A percentile compares a stretch with the other conserved stretches of the same genome.
Conservation (phyloP, 1,139 yeast genomes). For the Pneumocystis sp. region DNA sequence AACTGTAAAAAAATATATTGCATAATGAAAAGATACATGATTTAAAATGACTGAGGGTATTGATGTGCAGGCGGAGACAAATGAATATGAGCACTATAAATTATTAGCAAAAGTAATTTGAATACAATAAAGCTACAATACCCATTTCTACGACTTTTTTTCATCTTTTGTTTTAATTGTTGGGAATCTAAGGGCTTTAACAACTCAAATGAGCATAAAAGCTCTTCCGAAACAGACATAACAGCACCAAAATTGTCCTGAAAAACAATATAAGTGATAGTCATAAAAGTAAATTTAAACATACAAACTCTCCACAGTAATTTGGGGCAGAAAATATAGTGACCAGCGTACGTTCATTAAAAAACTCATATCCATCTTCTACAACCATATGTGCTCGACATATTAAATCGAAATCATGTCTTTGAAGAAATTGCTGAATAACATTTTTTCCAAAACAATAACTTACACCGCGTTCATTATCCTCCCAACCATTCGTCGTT, state of each 20-base stretch:
- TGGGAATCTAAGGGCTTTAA: slow-evolving; percentile 86
- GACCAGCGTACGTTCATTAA: slow-evolving; percentile 81
- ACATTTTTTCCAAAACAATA: slow-evolving; percentile 90
- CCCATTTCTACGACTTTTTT: slow-evolving; percentile 64
- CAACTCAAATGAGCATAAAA: slow-evolving; percentile 80
- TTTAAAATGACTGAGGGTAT: slow-evolving; percentile 20
- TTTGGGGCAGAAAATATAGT: slow-evolving; percentile 95
- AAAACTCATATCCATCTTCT: slow-evolving; percentile 95
- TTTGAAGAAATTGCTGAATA: slow-evolving; percentile 71
- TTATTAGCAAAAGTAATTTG: slow-evolving; percentile 1
- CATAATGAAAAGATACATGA: neutral
- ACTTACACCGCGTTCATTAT: slow-evolving; percentile 94
- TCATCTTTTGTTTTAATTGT: slow-evolving; percentile 82
- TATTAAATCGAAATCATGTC: slow-evolving; percentile 84
- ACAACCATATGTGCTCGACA: slow-evolving; percentile 98
- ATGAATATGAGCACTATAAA: slow-evolving; percentile 12
- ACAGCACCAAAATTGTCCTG: slow-evolving; percentile 91
- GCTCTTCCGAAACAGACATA: slow-evolving; percentile 87
- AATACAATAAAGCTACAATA: slow-evolving; percentile 29
- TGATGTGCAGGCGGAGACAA: slow-evolving; percentile 17
- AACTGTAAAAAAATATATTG: neutral
- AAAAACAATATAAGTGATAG: neutral
- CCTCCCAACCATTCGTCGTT: slow-evolving; percentile 92
- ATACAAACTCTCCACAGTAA: slow-evolving; percentile 86
- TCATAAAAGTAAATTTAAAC: neutral